A percentile compares a stretch with the other conserved stretches of the same genome.
Conservation (phyloP, 345 rosid species). For the Angophora floribunda region DNA sequence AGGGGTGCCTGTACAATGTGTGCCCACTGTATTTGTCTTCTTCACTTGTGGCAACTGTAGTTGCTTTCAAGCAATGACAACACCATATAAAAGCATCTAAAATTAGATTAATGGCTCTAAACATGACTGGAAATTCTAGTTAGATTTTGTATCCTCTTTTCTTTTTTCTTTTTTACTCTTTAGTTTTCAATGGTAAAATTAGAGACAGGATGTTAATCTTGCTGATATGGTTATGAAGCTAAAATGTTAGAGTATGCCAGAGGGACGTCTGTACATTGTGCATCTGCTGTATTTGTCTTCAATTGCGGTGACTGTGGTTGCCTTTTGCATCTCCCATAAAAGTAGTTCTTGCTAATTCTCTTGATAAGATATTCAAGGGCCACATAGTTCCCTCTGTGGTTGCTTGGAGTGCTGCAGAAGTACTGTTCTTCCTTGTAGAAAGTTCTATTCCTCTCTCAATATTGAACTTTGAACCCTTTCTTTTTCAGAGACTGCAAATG, state of each 20-base stretch:
- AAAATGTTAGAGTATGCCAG: neutral
- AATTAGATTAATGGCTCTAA: neutral
- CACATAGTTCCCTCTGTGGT: neutral
- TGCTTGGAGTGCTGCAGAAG: neutral
- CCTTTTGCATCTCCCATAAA: neutral
- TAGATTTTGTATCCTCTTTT: neutral
- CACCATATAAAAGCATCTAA: neutral
- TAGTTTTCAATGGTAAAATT: neutral
- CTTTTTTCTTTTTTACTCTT: neutral
- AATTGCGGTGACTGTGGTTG: neutral
- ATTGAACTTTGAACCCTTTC: neutral
- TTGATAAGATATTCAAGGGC: neutral
- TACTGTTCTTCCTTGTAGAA: neutral
- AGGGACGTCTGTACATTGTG: neutral
- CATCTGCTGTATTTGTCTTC: neutral
- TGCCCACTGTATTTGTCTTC: neutral
- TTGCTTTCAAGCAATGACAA: neutral
- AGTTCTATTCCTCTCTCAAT: neutral
- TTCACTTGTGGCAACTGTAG: neutral
- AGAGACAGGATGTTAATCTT: neutral
- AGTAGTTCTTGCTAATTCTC: neutral
- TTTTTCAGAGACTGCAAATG: slow-evolving; percentile 60
- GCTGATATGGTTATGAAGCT: neutral
- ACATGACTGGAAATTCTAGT: neutral
- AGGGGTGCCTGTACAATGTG: neutral